These are phyloP conservation scores for Solanum pimpinellifolium DNA, from an alignment of 257 asterid genomes.

Conservation along the genomic window DNA sequence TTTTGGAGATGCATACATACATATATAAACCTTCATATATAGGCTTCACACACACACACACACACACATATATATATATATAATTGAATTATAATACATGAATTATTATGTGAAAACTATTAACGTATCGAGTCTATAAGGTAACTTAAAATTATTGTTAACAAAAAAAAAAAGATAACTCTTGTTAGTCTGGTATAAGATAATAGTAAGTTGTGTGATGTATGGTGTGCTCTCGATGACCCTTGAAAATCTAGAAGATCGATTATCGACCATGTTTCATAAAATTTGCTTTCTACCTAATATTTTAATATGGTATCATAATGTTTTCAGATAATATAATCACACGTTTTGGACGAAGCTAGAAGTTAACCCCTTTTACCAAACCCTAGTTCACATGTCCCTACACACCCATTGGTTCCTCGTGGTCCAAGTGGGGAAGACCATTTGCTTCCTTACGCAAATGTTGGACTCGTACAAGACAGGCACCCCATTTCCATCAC, in stretches of 20 bases:
- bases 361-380: neutral
- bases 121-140: neutral
- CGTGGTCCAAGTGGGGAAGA: neutral
- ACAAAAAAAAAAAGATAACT: neutral
- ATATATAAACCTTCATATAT: neutral
- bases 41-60: neutral
- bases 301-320: neutral
- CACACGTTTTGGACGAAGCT: neutral
- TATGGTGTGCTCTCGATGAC: slow-evolving; percentile 24
- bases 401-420: neutral
- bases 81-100: neutral
- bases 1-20: neutral
- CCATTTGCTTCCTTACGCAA: neutral
- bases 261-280: slow-evolving; percentile 6
- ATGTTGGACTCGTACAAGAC: neutral
- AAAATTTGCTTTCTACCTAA: slow-evolving; percentile 43
- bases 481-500: neutral
- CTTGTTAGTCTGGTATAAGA: neutral
- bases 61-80: neutral
- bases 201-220: neutral
- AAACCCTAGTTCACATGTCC: neutral
- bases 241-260: slow-evolving; percentile 35
- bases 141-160: neutral
- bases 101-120: neutral
- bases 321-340: neutral